Evolutionary conservation across 208 protist species (phyloP), one percentile per base, ranked within the genome.

Genomic region (Acanthamoeba triangularis): DNA sequence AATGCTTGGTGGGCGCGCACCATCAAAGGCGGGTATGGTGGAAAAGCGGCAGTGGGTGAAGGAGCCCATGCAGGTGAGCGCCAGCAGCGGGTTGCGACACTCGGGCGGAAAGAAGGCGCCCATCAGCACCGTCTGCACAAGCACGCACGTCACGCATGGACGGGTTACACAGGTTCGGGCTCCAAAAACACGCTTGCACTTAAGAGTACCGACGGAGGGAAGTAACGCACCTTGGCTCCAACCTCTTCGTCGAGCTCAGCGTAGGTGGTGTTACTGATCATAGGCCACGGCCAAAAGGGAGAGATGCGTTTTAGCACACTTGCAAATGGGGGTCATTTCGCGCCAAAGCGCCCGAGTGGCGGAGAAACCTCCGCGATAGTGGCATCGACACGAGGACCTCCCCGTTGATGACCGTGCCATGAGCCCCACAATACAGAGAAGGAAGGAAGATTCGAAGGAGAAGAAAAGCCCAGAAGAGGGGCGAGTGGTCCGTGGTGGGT

Each of bases 21-120:
- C 56, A n/a, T 30, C n/a, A 54, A 61, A 76, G 20, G 59, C 10
- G 6, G 87, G 28, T 16, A 13, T 3, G 56, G n/a, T 56, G 44
- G 87, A 49, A 28, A 37, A 56, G 35, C 47, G 44, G 30, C 87
- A 93, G 87, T 76, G 87, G 13, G 47, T 28, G 33, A 93, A 93
- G 49, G 87, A 93, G 54, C 87, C 87, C 56, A 78, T 35, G 87
- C 87, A 93, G 6, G 87, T 76, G 59, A 93, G 87, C 8, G 87
- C 65, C 16, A 93, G 37, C 56, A 93, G 65, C 25, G 87, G 61
- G 25, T 49, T 93, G 18, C 87, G 56, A 16, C 87, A 93, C 11
- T 23, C 18, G n/a, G 87, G 61, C 16, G 87, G 87, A 49, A 93
- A 78, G 49, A 20, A 93, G 14, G 87, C 87, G 61, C 87, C 87